phyloP scores from a whole-genome alignment of 805 yeast genomes.

The Saturnispora ahearnii region DNA sequence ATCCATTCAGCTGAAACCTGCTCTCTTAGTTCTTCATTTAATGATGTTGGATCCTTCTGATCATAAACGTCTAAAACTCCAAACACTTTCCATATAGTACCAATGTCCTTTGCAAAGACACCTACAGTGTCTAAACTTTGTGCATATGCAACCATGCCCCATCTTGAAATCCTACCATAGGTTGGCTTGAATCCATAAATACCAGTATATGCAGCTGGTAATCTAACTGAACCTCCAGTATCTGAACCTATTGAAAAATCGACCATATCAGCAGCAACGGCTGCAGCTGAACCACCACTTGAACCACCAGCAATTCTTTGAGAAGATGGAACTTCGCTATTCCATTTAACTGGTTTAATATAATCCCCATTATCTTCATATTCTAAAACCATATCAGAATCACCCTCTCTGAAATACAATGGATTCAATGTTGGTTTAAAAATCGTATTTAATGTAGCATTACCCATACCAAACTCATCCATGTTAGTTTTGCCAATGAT shows the following conservation, averaged over 20 bases:
- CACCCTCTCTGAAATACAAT: constrained; percentile 17
- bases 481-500: constrained; percentile 77
- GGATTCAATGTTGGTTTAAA: constrained; percentile 57
- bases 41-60: constrained; percentile 69
- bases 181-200: constrained; percentile 86
- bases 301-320: constrained; percentile 73
- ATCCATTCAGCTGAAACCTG: constrained; percentile 6
- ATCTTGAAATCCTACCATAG: constrained; percentile 83
- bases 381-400: constrained; percentile 15
- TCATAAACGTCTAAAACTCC: constrained; percentile 52
- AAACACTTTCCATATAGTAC: constrained; percentile 40
- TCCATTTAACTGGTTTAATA: constrained; percentile 4
- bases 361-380: constrained; percentile 14
- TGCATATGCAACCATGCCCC: constrained; percentile 90
- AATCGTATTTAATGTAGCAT: constrained; percentile 46
- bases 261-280: constrained; percentile 63
- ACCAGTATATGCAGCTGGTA: constrained; percentile 86
- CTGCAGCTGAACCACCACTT: constrained; percentile 93
- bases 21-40: constrained; percentile 31
- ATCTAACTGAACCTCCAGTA: constrained; percentile 93
- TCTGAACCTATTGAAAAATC: constrained; percentile 88
- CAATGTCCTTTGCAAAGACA: constrained; percentile 47
- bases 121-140: constrained; percentile 96
- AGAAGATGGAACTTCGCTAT: background rate
- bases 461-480: constrained; percentile 99